Conservation (phyloP, 2,329 filamentous ascomycete species). For the Sporothrix euskadiensis region DNA sequence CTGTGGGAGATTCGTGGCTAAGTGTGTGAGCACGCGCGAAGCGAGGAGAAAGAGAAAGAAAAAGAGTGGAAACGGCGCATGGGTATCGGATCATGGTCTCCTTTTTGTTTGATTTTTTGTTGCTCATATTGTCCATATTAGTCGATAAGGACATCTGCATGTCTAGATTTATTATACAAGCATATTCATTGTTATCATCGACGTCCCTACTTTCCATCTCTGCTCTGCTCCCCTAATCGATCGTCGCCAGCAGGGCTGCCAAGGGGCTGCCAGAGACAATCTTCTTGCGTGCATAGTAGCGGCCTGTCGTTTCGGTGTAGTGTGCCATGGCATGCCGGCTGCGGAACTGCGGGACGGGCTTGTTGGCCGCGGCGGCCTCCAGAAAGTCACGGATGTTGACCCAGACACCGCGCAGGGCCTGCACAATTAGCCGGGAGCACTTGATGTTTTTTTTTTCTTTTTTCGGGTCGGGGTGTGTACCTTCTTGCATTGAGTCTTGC, state of each 20-base stretch:
- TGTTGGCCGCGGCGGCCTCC: conserved; percentile 36
- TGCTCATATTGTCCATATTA: neutral
- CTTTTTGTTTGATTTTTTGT: neutral
- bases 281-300: conserved; percentile 49
- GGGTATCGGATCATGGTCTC: neutral
- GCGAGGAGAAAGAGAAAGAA: neutral
- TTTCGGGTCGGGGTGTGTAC: conserved; percentile 36
- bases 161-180: conserved; percentile 1
- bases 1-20: conserved; percentile 84
- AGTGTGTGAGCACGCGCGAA: conserved; percentile 24
- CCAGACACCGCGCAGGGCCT: conserved; percentile 47
- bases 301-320: conserved; percentile 43
- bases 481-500: conserved; percentile 49
- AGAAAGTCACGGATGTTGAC: conserved; percentile 56
- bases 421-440: neutral
- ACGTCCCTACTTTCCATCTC: neutral
- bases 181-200: neutral
- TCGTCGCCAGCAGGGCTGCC: conserved; percentile 41
- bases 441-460: no score
- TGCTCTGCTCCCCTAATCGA: conserved; percentile 29
- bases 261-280: conserved; percentile 47
- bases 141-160: neutral
- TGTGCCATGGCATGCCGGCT: conserved; percentile 39
- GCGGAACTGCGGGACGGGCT: conserved; percentile 39
- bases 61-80: neutral